Percentiles rank a stretch among this genome's conserved stretches.
Conservation (phyloP, 2,329 filamentous ascomycete genomes). For the Xylaria sp. region DNA sequence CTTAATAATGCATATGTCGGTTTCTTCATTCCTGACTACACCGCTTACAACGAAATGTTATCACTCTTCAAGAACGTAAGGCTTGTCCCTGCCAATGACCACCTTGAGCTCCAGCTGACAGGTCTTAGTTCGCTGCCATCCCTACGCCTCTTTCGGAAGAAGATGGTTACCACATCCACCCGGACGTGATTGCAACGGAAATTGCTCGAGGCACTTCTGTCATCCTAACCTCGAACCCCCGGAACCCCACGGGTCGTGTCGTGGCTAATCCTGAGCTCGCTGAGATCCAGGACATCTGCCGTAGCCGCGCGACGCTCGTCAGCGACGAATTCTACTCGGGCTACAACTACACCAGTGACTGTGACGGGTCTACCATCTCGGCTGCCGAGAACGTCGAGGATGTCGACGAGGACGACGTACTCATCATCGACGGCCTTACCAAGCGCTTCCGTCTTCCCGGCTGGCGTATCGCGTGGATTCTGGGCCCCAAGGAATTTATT, state of each 20-base stretch:
- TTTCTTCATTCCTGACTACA: constrained; percentile 95
- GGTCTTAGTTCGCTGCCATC: constrained; percentile 74
- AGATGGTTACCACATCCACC: constrained; percentile 91
- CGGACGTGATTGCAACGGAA: constrained; percentile 89
- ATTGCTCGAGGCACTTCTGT: constrained; percentile 85
- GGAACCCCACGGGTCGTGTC: constrained; percentile 91
- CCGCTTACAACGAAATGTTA: constrained; percentile 97
- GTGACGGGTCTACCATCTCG: constrained; percentile 86
- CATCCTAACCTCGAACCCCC: constrained; percentile 91
- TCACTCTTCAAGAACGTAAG: constrained; percentile 85
- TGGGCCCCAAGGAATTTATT: constrained; percentile 96
- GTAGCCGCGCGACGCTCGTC: constrained; percentile 86
- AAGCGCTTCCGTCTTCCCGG: constrained; percentile 96
- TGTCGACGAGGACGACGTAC: constrained; percentile 85
- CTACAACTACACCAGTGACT: constrained; percentile 93
- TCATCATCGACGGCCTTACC: constrained; percentile 93
- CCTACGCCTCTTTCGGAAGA: constrained; percentile 82
- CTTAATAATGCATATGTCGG: constrained; percentile 89
- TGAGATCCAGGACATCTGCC: constrained; percentile 90
- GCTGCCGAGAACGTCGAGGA: constrained; percentile 89
- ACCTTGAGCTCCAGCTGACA: constrained; percentile 11
- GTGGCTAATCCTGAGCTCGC: constrained; percentile 82
- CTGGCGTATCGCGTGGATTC: constrained; percentile 95
- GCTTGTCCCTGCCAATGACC: constrained; percentile 9
- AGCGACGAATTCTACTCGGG: constrained; percentile 97